Evolutionary conservation across 2,329 filamentous ascomycete genomes (phyloP), one percentile per base, ranked within the genome.

Genomic region (Arthrobotrys sphaeroides): DNA sequence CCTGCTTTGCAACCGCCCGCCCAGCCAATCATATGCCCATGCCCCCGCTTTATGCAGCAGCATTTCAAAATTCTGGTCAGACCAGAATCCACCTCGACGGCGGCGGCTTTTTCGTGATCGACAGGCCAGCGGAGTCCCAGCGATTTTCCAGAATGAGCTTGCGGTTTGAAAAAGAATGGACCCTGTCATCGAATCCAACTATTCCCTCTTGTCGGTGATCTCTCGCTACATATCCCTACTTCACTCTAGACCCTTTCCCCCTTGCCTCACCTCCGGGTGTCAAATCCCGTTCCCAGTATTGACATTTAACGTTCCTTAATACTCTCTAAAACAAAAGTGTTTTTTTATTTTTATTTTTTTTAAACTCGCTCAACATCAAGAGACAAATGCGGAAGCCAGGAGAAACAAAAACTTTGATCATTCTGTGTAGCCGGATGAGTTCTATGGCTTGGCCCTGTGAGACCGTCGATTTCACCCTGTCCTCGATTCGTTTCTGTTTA

Each of bases 251-350:
- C 26, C 42, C 60, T 16, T 22, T 26, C 28, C 51, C 65, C 55
- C 65, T 69, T 69, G 65, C 65, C 18, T 70, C 33, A 61, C 33
- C 31, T 31, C n/a, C 31, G 31, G 55, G 33, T 57, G 55, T 60
- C 38, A 60, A 60, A 60, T 59, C 55, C 66, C 66, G 57, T 70
- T 70, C 43, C 43, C 55, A 33, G 31, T 31, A 42, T 45, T 70
- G 66, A 70, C 66, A 49, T 70, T 70, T 70, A 70, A 70, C 66
- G 66, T 62, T 69, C 45, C 66, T 70, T 36, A 31, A 70, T 51
- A 53, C 53, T 36, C 24, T 40, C 55, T 57, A 55, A 26, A n/a
- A n/a, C n/a, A n/a, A n/a, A n/a, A 24, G 28, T 69, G 49, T 60
- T 49, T 22, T 59, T 26, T 26, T 42, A 20, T 13, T 42, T 62